phyloP scores from a whole-genome alignment of 768 basidiomycete genomes.

The Tubosaeta brunneosetosa region DNA sequence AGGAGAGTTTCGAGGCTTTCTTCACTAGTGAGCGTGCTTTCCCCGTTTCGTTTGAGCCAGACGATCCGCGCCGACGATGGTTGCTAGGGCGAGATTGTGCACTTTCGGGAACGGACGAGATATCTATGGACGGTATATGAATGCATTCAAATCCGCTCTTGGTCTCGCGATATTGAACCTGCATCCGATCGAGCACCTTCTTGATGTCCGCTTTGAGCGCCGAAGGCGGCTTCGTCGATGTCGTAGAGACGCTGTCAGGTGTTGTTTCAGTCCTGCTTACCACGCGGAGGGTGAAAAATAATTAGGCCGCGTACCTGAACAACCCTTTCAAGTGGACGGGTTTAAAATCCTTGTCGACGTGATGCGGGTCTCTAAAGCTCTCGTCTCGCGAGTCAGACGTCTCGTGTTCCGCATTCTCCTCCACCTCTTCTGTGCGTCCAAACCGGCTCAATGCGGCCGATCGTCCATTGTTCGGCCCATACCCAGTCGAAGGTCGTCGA shows the following conservation, averaged over 20 bases:
- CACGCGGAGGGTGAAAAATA: not conserved
- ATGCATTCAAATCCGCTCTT: conserved; percentile 95
- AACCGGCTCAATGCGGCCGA: conserved; percentile 45
- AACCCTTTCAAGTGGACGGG: conserved; percentile 94
- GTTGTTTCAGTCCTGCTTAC: conserved; percentile 1
- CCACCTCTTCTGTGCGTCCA: conserved; percentile 44
- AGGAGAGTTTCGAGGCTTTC: conserved; percentile 77
- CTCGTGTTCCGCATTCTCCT: conserved; percentile 42
- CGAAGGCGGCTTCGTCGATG: conserved; percentile 81
- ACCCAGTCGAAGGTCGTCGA: conserved; percentile 69
- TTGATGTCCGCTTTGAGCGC: conserved; percentile 81
- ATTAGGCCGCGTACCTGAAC: conserved; percentile 61
- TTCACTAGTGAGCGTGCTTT: conserved; percentile 55
- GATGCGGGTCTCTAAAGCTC: conserved; percentile 43
- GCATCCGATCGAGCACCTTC: conserved; percentile 88
- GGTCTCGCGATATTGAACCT: conserved; percentile 89
- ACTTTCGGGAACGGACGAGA: conserved; percentile 61
- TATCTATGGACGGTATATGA: conserved; percentile 89
- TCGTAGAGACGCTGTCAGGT: conserved; percentile 79
- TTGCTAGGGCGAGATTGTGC: conserved; percentile 30
- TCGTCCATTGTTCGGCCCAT: conserved; percentile 32
- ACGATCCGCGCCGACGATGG: conserved; percentile 43
- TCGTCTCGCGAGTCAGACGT: conserved; percentile 37
- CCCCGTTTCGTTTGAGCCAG: conserved; percentile 49
- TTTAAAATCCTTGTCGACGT: conserved; percentile 74